phyloP scores from a whole-genome alignment of 1,139 yeast genomes.

The Zygosaccharomyces sapae region DNA sequence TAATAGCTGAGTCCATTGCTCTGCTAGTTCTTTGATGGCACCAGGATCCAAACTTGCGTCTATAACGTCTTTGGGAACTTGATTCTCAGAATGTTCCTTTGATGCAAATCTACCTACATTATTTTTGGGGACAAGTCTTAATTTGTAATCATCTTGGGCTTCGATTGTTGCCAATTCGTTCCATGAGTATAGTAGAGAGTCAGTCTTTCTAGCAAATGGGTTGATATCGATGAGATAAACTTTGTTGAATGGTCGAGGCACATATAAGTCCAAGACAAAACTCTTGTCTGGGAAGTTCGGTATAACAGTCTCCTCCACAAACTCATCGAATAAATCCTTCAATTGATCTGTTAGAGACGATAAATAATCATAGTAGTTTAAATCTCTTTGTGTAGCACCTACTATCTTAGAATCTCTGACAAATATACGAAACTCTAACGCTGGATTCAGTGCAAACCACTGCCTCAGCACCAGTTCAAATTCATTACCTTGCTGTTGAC shows the following conservation, averaged over 20 bases:
- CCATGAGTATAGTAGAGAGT: conserved; percentile 78
- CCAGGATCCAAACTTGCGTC: conserved; percentile 70
- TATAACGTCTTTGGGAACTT: conserved; percentile 85
- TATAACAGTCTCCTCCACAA: conserved; percentile 49
- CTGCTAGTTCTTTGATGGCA: conserved; percentile 60
- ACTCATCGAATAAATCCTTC: conserved; percentile 47
- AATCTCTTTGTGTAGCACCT: conserved; percentile 81
- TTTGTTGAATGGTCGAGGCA: conserved; percentile 67
- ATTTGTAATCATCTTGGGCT: conserved; percentile 40
- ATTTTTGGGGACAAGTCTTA: conserved; percentile 66
- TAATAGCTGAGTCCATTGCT: conserved; percentile 50
- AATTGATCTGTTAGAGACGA: conserved; percentile 46
- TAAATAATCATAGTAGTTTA: conserved; percentile 73
- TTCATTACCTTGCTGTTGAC: conserved; percentile 53
- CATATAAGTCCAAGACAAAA: conserved; percentile 73
- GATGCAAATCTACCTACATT: conserved; percentile 70
- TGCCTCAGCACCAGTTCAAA: conserved; percentile 71
- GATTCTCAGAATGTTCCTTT: conserved; percentile 82
- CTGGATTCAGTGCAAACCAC: conserved; percentile 79
- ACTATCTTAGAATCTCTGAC: conserved; percentile 58
- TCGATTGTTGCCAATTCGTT: conserved; percentile 49
- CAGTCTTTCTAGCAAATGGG: conserved; percentile 76
- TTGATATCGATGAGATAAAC: conserved; percentile 77
- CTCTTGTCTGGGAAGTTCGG: conserved; percentile 50
- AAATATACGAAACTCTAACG: conserved; percentile 85